Evolutionary conservation across 2,329 filamentous ascomycete species (phyloP).

Genomic region (Botrytis deweyae): DNA sequence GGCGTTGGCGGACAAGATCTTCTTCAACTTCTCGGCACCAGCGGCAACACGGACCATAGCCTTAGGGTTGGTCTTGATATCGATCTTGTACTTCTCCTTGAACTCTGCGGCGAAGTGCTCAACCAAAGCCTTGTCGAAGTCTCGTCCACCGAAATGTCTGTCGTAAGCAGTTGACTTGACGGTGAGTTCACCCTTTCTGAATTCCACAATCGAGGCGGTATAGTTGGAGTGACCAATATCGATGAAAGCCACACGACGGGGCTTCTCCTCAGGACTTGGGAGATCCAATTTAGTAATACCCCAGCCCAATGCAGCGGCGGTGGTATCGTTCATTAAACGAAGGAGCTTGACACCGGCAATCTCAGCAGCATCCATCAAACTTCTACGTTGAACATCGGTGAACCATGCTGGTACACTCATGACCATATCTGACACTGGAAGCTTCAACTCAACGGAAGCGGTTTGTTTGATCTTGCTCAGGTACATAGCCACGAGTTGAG

Average conservation of each 20-base stretch:
- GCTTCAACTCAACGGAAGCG: slow-evolving; percentile 80
- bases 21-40: slow-evolving; percentile 96
- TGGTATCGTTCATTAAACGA: slow-evolving; percentile 96
- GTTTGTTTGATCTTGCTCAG: slow-evolving; percentile 92
- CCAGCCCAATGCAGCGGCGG: slow-evolving; percentile 90
- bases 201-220: slow-evolving; percentile 91
- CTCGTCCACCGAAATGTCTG: slow-evolving; percentile 93
- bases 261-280: slow-evolving; percentile 83
- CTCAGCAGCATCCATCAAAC: slow-evolving; percentile 86
- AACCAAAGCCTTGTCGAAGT: slow-evolving; percentile 93
- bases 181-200: slow-evolving; percentile 91
- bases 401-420: slow-evolving; percentile 97
- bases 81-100: slow-evolving; percentile 96
- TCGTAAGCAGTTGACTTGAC: slow-evolving; percentile 93
- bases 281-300: slow-evolving; percentile 98
- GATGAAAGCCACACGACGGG: slow-evolving; percentile 84
- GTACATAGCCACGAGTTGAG: slow-evolving; percentile 93
- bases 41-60: slow-evolving; percentile 82
- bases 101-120: slow-evolving; percentile 96
- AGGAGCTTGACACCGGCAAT: slow-evolving; percentile 91
- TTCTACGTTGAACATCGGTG: slow-evolving; percentile 88
- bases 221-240: slow-evolving; percentile 98
- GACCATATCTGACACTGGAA: slow-evolving; percentile 89
- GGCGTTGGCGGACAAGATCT: slow-evolving; percentile 94
- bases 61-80: slow-evolving; percentile 87